Percentiles rank a stretch among this genome's conserved stretches.
These are phyloP conservation scores for Saururus chinensis DNA, from an alignment of 164 flowering plant species.

Conservation along the genomic window DNA sequence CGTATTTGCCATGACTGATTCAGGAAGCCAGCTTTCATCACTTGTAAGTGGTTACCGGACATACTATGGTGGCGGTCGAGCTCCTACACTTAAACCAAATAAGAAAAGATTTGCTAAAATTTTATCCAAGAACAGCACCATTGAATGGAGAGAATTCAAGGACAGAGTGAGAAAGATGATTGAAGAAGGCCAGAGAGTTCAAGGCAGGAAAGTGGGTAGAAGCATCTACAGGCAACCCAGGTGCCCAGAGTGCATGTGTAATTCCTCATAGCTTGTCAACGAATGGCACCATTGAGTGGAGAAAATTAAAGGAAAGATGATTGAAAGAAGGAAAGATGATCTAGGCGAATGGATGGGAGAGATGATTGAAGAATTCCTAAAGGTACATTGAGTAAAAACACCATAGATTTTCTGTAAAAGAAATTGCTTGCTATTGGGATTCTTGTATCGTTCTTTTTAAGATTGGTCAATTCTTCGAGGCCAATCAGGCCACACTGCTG, in stretches of 20 bases:
- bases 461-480: no score
- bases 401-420: no score
- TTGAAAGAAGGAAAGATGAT: no score
- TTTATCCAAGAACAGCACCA: constrained; percentile 49
- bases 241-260: constrained; percentile 90
- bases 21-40: constrained; percentile 96
- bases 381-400: no score
- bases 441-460: no score
- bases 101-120: constrained; percentile 76
- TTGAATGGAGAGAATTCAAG: constrained; percentile 60
- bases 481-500: no score
- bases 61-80: constrained; percentile 66
- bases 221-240: constrained; percentile 89
- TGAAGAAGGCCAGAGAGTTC: constrained; percentile 63
- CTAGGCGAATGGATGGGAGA: no score
- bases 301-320: no score
- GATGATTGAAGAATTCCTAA: no score
- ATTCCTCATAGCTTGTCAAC: no score
- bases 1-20: constrained; percentile 96
- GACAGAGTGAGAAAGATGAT: constrained; percentile 74
- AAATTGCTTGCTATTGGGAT: no score
- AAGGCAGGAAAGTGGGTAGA: constrained; percentile 40
- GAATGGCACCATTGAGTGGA: not conserved
- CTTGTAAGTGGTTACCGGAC: constrained; percentile 81
- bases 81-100: constrained; percentile 80